These are phyloP conservation scores for Ophiobolus disseminans DNA, from an alignment of 2,329 filamentous ascomycete genomes.

Conservation along the genomic window DNA sequence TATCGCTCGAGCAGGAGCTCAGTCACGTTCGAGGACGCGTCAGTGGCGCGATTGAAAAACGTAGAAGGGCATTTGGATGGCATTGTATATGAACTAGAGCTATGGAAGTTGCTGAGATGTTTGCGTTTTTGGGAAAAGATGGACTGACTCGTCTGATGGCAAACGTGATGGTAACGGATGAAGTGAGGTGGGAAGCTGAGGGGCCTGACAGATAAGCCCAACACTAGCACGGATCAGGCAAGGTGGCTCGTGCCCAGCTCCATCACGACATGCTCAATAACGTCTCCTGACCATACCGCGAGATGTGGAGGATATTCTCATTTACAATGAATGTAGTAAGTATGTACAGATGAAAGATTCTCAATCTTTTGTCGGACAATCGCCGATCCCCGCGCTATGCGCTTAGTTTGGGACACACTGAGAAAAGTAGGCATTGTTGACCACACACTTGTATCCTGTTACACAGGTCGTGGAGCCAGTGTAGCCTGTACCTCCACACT, in stretches of 20 bases:
- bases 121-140: no score
- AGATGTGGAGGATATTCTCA: slow-evolving; percentile 1
- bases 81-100: no score
- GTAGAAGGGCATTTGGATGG: slow-evolving; percentile 22
- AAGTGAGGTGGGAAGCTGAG: neutral
- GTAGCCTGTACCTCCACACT: slow-evolving; percentile 29
- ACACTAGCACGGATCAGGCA: neutral
- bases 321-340: slow-evolving; percentile 11
- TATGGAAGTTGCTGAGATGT: no score
- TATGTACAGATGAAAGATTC: slow-evolving; percentile 23
- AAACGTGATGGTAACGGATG: neutral
- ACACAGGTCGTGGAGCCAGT: slow-evolving; percentile 28
- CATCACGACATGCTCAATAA: neutral
- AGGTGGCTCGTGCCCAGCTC: neutral
- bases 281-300: no score
- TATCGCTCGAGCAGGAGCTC: slow-evolving; percentile 33
- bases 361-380: neutral
- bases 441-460: slow-evolving; percentile 16
- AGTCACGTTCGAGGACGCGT: slow-evolving; percentile 27
- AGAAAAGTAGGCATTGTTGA: slow-evolving; percentile 12
- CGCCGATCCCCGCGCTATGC: neutral
- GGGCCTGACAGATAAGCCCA: neutral
- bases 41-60: slow-evolving; percentile 1
- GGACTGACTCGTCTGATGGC: neutral
- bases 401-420: slow-evolving; percentile 14